A percentile compares a stretch with the other conserved stretches of the same genome.
Conservation (phyloP, 192 early-diverging fungal species). For the Cladochytrium replicatum region DNA sequence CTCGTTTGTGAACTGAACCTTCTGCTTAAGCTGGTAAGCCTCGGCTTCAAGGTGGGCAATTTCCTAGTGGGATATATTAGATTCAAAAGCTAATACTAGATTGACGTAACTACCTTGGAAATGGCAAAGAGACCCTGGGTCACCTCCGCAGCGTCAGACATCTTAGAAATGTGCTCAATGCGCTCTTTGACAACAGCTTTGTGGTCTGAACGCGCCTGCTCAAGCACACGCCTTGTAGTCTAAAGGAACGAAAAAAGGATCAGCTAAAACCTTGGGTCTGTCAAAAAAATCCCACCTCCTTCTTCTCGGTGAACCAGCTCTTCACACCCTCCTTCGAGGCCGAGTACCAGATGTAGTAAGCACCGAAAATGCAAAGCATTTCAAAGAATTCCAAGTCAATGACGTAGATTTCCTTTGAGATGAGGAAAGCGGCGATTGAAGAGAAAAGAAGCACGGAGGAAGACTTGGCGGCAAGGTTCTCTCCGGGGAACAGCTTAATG, state of each 20-base stretch:
- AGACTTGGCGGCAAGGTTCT: constrained; percentile 80
- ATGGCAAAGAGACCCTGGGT: constrained; percentile 89
- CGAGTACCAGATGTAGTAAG: constrained; percentile 68
- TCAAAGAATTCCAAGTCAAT: constrained; percentile 89
- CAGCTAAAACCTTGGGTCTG: too few species aligned
- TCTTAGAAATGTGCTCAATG: constrained; percentile 81
- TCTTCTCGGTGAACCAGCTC: constrained; percentile 53
- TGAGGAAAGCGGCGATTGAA: constrained; percentile 76
- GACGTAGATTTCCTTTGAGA: constrained; percentile 98
- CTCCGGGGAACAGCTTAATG: constrained; percentile 86
- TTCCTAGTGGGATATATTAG: too few species aligned
- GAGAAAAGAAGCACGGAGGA: constrained; percentile 72
- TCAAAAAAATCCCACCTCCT: constrained; percentile 29
- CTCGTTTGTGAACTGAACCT: constrained; percentile 65
- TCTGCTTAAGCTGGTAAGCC: constrained; percentile 92
- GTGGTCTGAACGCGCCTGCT: constrained; percentile 82
- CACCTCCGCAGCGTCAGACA: constrained; percentile 86
- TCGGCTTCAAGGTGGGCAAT: constrained; percentile 89
- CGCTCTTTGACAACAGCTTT: constrained; percentile 80
- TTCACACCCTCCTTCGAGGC: constrained; percentile 71
- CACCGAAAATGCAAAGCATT: constrained; percentile 66
- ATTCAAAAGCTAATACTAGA: too few species aligned
- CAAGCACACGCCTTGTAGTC: too few species aligned
- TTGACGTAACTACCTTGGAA: constrained; percentile 86
- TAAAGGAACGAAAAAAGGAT: too few species aligned